Evolutionary conservation across 2,329 filamentous ascomycete species (phyloP), one percentile per base, ranked within the genome.

Genomic region (Lecanosticta acicola): DNA sequence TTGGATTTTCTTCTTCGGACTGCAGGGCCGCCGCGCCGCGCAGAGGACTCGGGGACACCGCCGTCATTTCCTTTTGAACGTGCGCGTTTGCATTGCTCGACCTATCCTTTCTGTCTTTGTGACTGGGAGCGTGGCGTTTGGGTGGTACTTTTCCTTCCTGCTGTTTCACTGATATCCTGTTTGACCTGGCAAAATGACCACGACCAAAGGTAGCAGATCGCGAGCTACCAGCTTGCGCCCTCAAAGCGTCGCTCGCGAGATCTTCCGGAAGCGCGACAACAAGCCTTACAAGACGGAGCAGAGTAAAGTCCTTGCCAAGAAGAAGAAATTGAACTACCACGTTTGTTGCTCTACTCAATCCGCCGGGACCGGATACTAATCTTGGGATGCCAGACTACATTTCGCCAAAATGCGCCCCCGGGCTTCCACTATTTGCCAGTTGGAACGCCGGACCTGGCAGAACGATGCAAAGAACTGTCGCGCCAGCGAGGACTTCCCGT

Each of bases 371-470:
- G 46, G 20, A 41, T 29, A 59, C 73, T 66, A 47, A 51, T 44
- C 21, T 29, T 24, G 13, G 11, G 17, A 21, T 16, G 32, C 41
- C 62, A 81, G 79, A 71, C 77, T 35, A 74, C 74, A 16, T 79
- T 78, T 54, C 69, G 16, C 13, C 73, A 48, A 66, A 68, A 73
- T 53, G 70, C 79, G 17, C 79, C 78, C 8, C 63, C 65, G 39
- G 79, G 78, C n/a, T 83, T 81, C 59, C 77, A 73, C 0, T 82
- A 80, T 56, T 73, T 83, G 40, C 74, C 77, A 17, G 73, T 77
- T 37, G 80, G 80, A 18, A 77, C 79, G 49, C 77, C 78, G 1
- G 72, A 76, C 43, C 69, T 84, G 39, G 80, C 79, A 14, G 72
- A 72, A 38, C 72, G 72, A 46, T 78, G 77, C 64, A 83, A 81